These are phyloP conservation scores for Penicillium simplicissimum DNA, from an alignment of 495 filamentous ascomycete species.

Conservation along the genomic window DNA sequence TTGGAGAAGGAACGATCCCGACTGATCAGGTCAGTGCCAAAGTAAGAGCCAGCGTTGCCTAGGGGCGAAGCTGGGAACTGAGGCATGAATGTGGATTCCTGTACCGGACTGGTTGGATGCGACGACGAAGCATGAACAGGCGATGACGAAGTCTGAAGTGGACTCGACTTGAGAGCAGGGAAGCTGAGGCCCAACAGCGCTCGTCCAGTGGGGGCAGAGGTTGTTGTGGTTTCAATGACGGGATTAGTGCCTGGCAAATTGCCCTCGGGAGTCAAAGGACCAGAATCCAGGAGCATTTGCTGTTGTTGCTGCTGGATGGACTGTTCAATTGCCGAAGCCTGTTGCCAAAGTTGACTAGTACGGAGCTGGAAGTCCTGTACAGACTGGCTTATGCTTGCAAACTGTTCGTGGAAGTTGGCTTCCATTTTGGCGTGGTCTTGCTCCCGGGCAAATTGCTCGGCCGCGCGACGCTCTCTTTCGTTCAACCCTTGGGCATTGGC, in stretches of 20 bases:
- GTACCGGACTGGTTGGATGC: slow-evolving; percentile 43
- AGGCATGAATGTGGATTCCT: slow-evolving; percentile 37
- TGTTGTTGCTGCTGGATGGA: slow-evolving; percentile 49
- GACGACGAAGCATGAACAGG: slow-evolving; percentile 37
- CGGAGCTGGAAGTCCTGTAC: slow-evolving; percentile 50
- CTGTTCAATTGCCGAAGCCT: slow-evolving; percentile 48
- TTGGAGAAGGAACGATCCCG: slow-evolving; percentile 52
- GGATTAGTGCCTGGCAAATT: slow-evolving; percentile 50
- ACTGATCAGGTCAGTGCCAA: slow-evolving; percentile 36
- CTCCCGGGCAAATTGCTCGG: slow-evolving; percentile 65
- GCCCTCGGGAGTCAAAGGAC: slow-evolving; percentile 50
- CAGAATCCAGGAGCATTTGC: slow-evolving; percentile 46
- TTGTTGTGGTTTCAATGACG: slow-evolving; percentile 36
- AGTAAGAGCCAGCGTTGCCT: slow-evolving; percentile 34
- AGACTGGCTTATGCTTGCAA: slow-evolving; percentile 44
- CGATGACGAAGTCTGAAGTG: slow-evolving; percentile 43
- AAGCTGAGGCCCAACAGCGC: slow-evolving; percentile 45
- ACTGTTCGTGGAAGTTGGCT: slow-evolving; percentile 45
- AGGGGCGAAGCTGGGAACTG: slow-evolving; percentile 42
- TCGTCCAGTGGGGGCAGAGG: slow-evolving; percentile 35
- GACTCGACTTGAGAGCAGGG: slow-evolving; percentile 41
- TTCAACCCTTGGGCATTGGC: slow-evolving; percentile 74
- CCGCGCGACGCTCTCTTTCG: slow-evolving; percentile 69
- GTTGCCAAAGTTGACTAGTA: slow-evolving; percentile 51
- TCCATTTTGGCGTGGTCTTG: slow-evolving; percentile 64